phyloP scores from a whole-genome alignment of 805 yeast genomes.

The Citeromyces matritensis region DNA sequence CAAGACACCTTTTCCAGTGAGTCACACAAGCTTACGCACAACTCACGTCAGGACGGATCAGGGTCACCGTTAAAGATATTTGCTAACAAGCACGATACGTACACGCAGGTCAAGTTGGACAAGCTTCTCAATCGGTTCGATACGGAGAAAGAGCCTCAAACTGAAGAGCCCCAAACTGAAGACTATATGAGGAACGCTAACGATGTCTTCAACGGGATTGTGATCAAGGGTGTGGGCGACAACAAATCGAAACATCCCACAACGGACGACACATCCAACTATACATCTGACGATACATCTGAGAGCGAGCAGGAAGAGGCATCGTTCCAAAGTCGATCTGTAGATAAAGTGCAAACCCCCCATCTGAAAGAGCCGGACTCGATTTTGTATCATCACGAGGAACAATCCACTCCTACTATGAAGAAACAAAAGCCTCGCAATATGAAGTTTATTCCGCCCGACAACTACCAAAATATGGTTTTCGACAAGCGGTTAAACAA shows the following conservation, averaged over 20 bases:
- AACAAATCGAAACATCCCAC: constrained; percentile 4
- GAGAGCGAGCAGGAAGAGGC: constrained; percentile 9
- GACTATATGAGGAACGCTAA: constrained; percentile 9
- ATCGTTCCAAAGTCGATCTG: constrained; percentile 4
- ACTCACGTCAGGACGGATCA: constrained; percentile 4
- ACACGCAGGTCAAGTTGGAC: constrained; percentile 12
- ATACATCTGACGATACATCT: constrained; percentile 14
- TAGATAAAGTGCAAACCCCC: not conserved
- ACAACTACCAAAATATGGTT: not conserved
- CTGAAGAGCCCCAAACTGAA: constrained; percentile 6
- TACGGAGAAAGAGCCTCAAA: not conserved
- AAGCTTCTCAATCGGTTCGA: constrained; percentile 9
- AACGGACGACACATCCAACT: constrained; percentile 9
- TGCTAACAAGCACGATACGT: constrained; percentile 13
- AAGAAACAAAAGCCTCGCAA: not conserved
- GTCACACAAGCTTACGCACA: too few species aligned
- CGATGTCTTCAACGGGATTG: constrained; percentile 7
- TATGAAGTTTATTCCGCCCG: not conserved
- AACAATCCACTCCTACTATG: not conserved
- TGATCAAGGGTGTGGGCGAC: constrained; percentile 4
- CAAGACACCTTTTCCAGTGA: too few species aligned
- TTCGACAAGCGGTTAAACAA: constrained; percentile 10
- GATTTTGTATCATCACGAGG: too few species aligned
- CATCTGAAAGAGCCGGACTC: not conserved
- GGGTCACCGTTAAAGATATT: constrained; percentile 15